Evolutionary conservation across 1,284 basidiomycete genomes (phyloP).

Genomic region (Pascua guehoae): DNA sequence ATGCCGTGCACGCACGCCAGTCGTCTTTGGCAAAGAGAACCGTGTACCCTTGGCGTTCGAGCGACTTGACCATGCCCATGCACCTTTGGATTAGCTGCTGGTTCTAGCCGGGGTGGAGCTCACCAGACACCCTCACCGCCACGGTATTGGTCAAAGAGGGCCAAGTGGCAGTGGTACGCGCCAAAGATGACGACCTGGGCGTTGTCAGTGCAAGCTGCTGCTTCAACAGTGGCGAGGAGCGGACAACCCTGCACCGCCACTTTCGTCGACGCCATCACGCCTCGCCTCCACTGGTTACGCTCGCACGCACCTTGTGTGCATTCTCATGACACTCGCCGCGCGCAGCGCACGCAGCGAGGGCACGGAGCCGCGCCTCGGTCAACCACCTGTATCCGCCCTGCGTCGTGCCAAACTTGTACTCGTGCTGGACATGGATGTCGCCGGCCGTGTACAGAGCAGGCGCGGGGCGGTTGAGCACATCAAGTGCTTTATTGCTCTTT

Average conservation of each 20-base stretch:
- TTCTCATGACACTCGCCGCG: slow-evolving; percentile 11
- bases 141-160: slow-evolving; percentile 6
- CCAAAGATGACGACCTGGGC: slow-evolving; percentile 9
- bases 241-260: too few relatives aligned
- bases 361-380: slow-evolving; percentile 15
- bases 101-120: not conserved
- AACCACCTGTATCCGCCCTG: slow-evolving; percentile 9
- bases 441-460: too few relatives aligned
- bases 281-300: not conserved
- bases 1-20: slow-evolving; percentile 18
- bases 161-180: slow-evolving; percentile 13
- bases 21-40: slow-evolving; percentile 20
- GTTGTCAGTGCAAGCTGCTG: too few relatives aligned
- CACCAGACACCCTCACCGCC: slow-evolving; percentile 17
- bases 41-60: slow-evolving; percentile 25
- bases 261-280: not conserved
- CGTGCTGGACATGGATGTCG: too few relatives aligned
- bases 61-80: slow-evolving; percentile 6
- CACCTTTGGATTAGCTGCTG: slow-evolving; percentile 2
- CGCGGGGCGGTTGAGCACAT: too few relatives aligned
- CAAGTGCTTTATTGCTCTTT: too few relatives aligned
- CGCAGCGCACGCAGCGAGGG: slow-evolving; percentile 11
- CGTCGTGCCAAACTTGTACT: too few relatives aligned
- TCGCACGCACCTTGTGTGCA: slow-evolving; percentile 11
- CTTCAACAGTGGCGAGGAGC: too few relatives aligned